phyloP scores from a whole-genome alignment of 371 early-diverging fungal genomes.

The Zopfochytrium polystomum region DNA sequence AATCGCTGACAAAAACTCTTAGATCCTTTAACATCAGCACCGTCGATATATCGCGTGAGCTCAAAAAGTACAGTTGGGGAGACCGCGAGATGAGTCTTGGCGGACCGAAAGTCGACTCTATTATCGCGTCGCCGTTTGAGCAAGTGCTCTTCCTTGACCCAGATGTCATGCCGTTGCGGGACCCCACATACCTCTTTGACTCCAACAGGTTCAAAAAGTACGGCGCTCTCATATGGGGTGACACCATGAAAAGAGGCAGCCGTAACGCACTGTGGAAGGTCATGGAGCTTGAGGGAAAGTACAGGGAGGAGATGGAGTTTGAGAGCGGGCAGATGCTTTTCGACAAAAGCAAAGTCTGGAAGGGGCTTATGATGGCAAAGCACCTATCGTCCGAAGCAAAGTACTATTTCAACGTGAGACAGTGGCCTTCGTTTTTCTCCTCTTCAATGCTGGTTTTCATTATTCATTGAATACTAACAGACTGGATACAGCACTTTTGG shows the following conservation, averaged over 20 bases:
- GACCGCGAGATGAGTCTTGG: conserved; percentile 2
- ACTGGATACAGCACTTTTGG: conserved; percentile 12
- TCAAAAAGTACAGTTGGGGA: not conserved
- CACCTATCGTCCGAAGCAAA: not conserved
- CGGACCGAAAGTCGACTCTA: conserved; percentile 8
- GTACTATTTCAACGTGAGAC: conserved; percentile 7
- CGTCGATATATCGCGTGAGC: not conserved
- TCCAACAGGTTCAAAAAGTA: not conserved
- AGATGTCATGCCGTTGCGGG: conserved; percentile 5
- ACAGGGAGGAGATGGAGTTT: conserved; percentile 5
- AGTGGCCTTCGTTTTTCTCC: not conserved
- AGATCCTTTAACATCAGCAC: not conserved
- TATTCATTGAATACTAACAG: too few species aligned
- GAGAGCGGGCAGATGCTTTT: conserved; percentile 7
- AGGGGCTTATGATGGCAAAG: conserved; percentile 6
- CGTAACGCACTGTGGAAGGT: conserved; percentile 3
- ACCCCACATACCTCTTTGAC: conserved; percentile 6
- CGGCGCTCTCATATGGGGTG: conserved; percentile 17
- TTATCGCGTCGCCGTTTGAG: conserved; percentile 8
- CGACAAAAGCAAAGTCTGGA: conserved; percentile 1
- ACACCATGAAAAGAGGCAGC: not conserved
- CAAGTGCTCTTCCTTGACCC: conserved; percentile 14
- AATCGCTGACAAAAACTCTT: too few species aligned
- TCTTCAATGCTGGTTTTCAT: too few species aligned
- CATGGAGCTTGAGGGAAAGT: conserved; percentile 9